Base-by-base conservation (phyloP, 2,329 filamentous ascomycete species). In the Colletotrichum salicis region DNA sequence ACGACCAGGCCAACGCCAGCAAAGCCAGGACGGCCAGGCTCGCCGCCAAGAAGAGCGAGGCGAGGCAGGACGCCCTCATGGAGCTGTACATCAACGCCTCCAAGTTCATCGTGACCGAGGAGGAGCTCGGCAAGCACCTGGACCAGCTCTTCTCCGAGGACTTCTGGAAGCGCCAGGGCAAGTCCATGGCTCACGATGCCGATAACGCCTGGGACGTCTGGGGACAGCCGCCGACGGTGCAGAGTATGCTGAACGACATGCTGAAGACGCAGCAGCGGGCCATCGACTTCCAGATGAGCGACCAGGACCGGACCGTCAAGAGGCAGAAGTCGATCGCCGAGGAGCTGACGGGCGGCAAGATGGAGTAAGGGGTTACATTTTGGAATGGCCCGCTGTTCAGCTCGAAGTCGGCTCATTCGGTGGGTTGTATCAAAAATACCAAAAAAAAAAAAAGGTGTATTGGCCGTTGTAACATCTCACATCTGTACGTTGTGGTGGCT, bases 81-180 rank as follows among this genome's bases (percentile, higher is more conserved):
- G 91, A 94, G 70, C 88, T 99, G 13, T 99, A 99, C 83, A 93
- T 96, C 84, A 93, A 95, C 76, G 95, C 96, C 5, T 89, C 93
- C 31, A 86, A 90, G 51, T 99, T 98, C 83, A 98, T 99, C 79
- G 91, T 94, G 22, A 91, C 88, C 29, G 95, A 97, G 80, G 84
- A 87, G 62, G 92, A 97, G 80, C 88, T 99, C 41, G 88, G 93
- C 76, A 85, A 86, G 19, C 88, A 91, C 75, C 91, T 98, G 68
- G 92, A 97, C 27, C 84, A 87, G 74, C 86, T 92, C n/a, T 99
- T 98, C 83, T 88, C 90, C 19, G 89, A 91, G 31, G 86, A 89
- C 73, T 85, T 85, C 81, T 89, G 87, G 79, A 80, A 77, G 68
- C 80, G 80, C 73, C 76, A 82, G 80, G 83, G 82, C 73, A 76